These are phyloP conservation scores for Solioccasus polychromus DNA, from an alignment of 768 basidiomycete genomes.

Conservation along the genomic window DNA sequence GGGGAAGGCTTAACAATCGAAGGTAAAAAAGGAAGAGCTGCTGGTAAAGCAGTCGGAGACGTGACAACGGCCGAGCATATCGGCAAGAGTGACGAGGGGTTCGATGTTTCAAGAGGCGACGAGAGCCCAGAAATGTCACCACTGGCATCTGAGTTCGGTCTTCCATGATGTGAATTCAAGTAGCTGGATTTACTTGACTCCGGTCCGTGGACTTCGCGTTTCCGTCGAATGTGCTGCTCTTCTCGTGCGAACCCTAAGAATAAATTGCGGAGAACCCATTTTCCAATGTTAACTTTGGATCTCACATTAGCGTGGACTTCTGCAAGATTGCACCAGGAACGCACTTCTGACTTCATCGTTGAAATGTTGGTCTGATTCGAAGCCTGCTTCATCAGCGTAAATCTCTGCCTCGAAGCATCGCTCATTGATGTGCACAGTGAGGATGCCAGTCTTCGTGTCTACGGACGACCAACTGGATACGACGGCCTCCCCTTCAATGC, in stretches of 20 bases:
- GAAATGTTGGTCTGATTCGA: slow-evolving; percentile 53
- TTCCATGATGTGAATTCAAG: slow-evolving; percentile 22
- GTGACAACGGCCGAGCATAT: slow-evolving; percentile 47
- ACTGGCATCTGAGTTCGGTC: slow-evolving; percentile 26
- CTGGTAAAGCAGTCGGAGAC: slow-evolving; percentile 66
- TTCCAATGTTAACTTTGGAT: slow-evolving; percentile 79
- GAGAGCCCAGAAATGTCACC: slow-evolving; percentile 22
- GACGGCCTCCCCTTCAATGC: slow-evolving; percentile 94
- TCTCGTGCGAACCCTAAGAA: slow-evolving; percentile 78
- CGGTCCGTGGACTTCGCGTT: slow-evolving; percentile 27
- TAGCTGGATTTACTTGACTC: slow-evolving; percentile 17
- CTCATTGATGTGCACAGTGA: slow-evolving; percentile 86
- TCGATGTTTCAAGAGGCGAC: slow-evolving; percentile 32
- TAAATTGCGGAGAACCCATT: slow-evolving; percentile 85
- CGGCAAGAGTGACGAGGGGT: slow-evolving; percentile 21
- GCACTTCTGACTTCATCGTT: slow-evolving; percentile 79
- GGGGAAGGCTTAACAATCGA: slow-evolving; percentile 48
- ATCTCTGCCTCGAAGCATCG: slow-evolving; percentile 92
- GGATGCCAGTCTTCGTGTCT: slow-evolving; percentile 86
- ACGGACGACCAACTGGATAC: slow-evolving; percentile 81
- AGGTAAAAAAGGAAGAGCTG: slow-evolving; percentile 49
- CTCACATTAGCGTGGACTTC: slow-evolving; percentile 4
- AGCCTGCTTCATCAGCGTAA: slow-evolving; percentile 89
- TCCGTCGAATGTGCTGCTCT: slow-evolving; percentile 48
- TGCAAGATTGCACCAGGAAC: slow-evolving; percentile 29